These are phyloP conservation scores for Pyricularia pennisetigena DNA, from an alignment of 2,329 filamentous ascomycete species.

Conservation along the genomic window DNA sequence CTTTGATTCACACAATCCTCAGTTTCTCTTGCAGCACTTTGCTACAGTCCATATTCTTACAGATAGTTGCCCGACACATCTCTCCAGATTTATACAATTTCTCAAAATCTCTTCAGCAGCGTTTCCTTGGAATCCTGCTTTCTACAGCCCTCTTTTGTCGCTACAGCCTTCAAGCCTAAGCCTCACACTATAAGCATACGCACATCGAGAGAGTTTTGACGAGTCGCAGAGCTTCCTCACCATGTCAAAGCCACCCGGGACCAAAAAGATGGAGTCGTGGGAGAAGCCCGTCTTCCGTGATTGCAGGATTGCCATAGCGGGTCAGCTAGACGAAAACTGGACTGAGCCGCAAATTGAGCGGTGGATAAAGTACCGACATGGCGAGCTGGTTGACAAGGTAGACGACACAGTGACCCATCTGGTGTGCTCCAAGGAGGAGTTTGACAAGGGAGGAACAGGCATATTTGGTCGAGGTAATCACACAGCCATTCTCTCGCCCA, in stretches of 20 bases:
- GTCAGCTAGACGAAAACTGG: constrained; percentile 39
- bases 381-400: constrained; percentile 41
- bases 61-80: background rate
- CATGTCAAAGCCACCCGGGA: background rate
- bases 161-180: background rate
- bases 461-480: constrained; percentile 21
- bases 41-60: background rate
- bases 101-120: background rate
- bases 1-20: background rate
- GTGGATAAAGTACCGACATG: constrained; percentile 58
- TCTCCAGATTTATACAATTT: background rate
- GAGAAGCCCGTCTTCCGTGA: constrained; percentile 9
- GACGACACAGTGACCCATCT: constrained; percentile 59
- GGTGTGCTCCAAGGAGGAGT: constrained; percentile 54
- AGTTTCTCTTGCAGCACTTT: background rate
- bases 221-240: background rate
- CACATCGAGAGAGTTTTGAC: background rate
- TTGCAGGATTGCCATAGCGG: constrained; percentile 40
- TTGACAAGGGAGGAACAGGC: constrained; percentile 27
- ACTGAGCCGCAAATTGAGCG: constrained; percentile 45
- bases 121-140: background rate
- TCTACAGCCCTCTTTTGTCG: background rate
- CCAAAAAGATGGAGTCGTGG: constrained; percentile 7
- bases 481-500: background rate
- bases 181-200: background rate